phyloP scores from a whole-genome alignment of 495 filamentous ascomycete genomes.

The Jackrogersella multiformis region DNA sequence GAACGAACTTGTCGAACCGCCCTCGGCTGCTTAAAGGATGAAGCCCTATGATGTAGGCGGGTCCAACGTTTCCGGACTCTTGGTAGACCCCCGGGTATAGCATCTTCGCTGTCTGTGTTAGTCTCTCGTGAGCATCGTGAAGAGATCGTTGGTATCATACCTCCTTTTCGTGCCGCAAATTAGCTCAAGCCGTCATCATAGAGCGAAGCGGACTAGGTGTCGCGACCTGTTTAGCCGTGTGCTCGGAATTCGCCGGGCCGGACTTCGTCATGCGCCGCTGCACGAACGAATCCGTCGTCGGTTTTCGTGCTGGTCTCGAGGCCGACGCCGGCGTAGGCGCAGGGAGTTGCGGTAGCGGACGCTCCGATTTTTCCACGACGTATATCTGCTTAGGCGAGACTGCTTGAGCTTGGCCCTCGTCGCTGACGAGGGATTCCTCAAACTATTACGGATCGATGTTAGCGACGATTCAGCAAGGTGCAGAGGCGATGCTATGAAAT shows the following conservation, averaged over 20 bases:
- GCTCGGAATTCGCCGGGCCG: constrained; percentile 52
- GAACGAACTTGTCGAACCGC: constrained; percentile 6
- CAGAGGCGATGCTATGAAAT: background rate
- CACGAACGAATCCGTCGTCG: constrained; percentile 44
- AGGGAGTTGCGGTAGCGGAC: constrained; percentile 52
- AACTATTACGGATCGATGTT: constrained; percentile 61
- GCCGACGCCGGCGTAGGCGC: constrained; percentile 50
- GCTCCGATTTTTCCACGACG: constrained; percentile 42
- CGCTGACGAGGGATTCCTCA: constrained; percentile 91
- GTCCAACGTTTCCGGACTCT: constrained; percentile 26
- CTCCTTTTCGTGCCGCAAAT: constrained; percentile 40
- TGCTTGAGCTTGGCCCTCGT: constrained; percentile 88
- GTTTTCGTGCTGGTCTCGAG: constrained; percentile 52
- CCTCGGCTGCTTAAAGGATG: constrained; percentile 29
- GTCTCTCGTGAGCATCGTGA: constrained; percentile 2
- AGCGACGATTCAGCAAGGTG: constrained; percentile 25
- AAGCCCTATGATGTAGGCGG: constrained; percentile 37
- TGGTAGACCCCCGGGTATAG: constrained; percentile 34
- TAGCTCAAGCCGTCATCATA: constrained; percentile 67
- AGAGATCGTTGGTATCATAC: constrained; percentile 16
- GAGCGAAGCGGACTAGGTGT: constrained; percentile 68
- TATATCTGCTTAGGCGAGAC: constrained; percentile 64
- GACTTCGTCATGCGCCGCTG: constrained; percentile 47
- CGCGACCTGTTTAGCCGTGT: constrained; percentile 52
- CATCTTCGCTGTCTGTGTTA: constrained; percentile 36